A percentile compares a stretch with the other conserved stretches of the same genome.
Evolutionary conservation across 805 yeast species (phyloP).

Genomic region (Pichia paraexigua): DNA sequence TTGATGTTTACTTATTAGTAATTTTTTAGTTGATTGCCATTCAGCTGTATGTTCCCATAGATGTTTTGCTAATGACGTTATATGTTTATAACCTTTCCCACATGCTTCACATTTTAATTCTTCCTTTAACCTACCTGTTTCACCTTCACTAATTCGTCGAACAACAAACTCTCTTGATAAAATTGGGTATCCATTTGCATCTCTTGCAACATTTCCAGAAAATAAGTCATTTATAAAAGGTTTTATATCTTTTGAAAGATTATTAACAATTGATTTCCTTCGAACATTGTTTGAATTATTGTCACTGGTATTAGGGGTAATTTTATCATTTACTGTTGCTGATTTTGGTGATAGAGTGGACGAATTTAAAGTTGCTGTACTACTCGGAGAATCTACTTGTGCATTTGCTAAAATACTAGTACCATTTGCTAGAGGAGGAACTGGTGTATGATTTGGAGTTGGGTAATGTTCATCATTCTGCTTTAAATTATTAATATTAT

Average conservation of each 20-base stretch:
- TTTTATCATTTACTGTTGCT: not conserved
- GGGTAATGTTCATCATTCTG: constrained; percentile 9
- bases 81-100: constrained; percentile 86
- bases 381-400: not conserved
- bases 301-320: not conserved
- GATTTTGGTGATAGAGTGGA: not conserved
- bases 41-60: constrained; percentile 94
- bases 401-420: not conserved
- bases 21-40: constrained; percentile 80
- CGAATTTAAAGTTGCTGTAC: not conserved
- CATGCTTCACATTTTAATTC: constrained; percentile 85
- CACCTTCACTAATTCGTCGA: constrained; percentile 78
- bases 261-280: not conserved
- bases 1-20: constrained; percentile 78
- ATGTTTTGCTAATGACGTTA: constrained; percentile 80
- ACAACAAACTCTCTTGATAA: constrained; percentile 66
- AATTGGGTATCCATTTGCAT: constrained; percentile 23
- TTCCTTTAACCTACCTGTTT: constrained; percentile 75
- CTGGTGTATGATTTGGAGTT: constrained; percentile 11
- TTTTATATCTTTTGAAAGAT: not conserved
- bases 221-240: not conserved
- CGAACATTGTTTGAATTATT: not conserved
- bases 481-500: not conserved
- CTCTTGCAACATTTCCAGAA: constrained; percentile 4
- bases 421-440: not conserved